Evolutionary conservation across 768 basidiomycete genomes (phyloP).

Genomic region (Austroboletus eburneus): DNA sequence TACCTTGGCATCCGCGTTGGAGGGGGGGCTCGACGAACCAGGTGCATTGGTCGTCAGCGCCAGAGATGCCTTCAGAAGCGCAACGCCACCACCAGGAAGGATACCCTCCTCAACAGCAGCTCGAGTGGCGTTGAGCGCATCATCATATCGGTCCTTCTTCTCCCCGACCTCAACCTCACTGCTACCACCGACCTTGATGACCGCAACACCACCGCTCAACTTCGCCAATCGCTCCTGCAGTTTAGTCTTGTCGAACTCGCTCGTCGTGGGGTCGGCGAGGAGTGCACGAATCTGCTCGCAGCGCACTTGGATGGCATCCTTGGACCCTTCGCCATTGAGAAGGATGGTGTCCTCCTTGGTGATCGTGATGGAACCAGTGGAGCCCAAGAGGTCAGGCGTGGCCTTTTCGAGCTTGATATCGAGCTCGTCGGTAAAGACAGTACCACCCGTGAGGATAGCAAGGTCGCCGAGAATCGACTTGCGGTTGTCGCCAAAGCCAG

Average conservation of each 20-base stretch:
- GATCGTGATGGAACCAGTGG: conserved; percentile 86
- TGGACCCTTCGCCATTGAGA: conserved; percentile 90
- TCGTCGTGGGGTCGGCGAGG: conserved; percentile 77
- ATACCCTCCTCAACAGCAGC: conserved; percentile 99
- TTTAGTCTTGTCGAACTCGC: conserved; percentile 92
- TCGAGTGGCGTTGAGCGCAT: conserved; percentile 95
- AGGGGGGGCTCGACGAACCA: conserved; percentile 41
- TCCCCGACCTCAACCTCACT: conserved; percentile 96
- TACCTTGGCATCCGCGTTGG: conserved; percentile 55
- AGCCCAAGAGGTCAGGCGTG: conserved; percentile 83
- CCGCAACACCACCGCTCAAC: conserved; percentile 92
- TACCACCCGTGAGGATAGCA: conserved; percentile 95
- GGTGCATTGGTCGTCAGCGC: conserved; percentile 57
- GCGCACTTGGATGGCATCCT: conserved; percentile 84
- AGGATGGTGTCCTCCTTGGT: conserved; percentile 98
- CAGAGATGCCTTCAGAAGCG: conserved; percentile 81
- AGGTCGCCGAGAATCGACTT: conserved; percentile 97
- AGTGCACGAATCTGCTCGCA: conserved; percentile 94
- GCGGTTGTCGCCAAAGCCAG: conserved; percentile 98
- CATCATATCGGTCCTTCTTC: conserved; percentile 99
- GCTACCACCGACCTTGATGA: conserved; percentile 95
- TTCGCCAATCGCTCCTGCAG: conserved; percentile 97
- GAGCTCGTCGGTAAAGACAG: conserved; percentile 94
- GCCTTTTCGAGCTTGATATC: conserved; percentile 96
- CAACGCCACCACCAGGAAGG: conserved; percentile 93